Percentiles rank a stretch among this genome's conserved stretches.
These are phyloP conservation scores for Fusarium piperis DNA, from an alignment of 2,329 filamentous ascomycete genomes.

Conservation along the genomic window DNA sequence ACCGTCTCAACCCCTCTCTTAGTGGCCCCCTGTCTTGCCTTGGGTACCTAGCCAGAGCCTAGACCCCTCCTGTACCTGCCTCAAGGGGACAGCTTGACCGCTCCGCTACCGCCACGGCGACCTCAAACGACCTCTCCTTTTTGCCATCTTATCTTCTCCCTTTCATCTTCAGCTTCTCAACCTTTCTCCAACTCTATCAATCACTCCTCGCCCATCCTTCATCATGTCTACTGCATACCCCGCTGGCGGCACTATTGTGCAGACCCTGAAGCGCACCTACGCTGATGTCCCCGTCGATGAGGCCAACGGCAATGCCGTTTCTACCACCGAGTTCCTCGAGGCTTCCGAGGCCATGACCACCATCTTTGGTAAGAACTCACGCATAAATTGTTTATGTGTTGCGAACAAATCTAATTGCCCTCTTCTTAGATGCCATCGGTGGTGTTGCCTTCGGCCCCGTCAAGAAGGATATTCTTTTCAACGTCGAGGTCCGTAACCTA, in stretches of 20 bases:
- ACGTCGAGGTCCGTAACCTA: slow-evolving; percentile 76
- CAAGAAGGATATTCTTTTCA: slow-evolving; percentile 90
- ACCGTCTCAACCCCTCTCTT: slow-evolving; percentile 35
- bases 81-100: slow-evolving; percentile 42
- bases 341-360: slow-evolving; percentile 87
- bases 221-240: slow-evolving; percentile 67
- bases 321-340: slow-evolving; percentile 88
- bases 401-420: slow-evolving; percentile 16
- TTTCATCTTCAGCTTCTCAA: slow-evolving; percentile 12
- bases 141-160: slow-evolving; percentile 10
- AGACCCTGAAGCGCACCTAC: slow-evolving; percentile 86
- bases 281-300: slow-evolving; percentile 80
- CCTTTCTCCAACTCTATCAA: neutral
- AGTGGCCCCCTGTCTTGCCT: slow-evolving; percentile 16
- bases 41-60: slow-evolving; percentile 6
- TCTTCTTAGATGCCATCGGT: slow-evolving; percentile 65
- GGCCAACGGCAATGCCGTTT: slow-evolving; percentile 78
- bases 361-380: slow-evolving; percentile 75
- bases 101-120: slow-evolving; percentile 17
- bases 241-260: slow-evolving; percentile 81
- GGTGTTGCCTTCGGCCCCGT: slow-evolving; percentile 86
- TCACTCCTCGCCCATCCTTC: slow-evolving; percentile 18
- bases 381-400: neutral
- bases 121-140: slow-evolving; percentile 31
- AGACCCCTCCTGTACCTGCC: slow-evolving; percentile 35